Base-by-base conservation (phyloP, 2,329 filamentous ascomycete genomes). In the Elsinoe batatas region DNA sequence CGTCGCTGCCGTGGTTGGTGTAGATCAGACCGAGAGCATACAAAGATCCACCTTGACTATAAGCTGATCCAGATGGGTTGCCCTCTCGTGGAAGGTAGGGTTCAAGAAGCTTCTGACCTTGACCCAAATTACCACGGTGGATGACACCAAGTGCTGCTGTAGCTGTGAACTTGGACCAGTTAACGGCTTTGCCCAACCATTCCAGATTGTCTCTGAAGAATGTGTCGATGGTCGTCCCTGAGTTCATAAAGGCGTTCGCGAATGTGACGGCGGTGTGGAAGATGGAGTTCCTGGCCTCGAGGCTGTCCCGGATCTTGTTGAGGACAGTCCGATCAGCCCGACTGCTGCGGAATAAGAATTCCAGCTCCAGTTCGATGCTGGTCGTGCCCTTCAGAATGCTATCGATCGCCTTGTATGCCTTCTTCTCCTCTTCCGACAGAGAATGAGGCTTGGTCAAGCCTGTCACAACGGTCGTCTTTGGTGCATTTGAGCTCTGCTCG, bases 121-220 rank as follows among this genome's bases (percentile, higher is more conserved):
- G 91, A 20, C 86, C 87, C 58, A 98, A 78, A 70, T 98, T 98
- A 56, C 93, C 93, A 44, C 90, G 86, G 71, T 98, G 93, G 60
- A 98, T 96, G 53, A 97, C 93, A 70, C 93, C 93, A 5, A 98
- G 77, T 6, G 93, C 93, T 56, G 93, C 93, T 3, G 93, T 98
- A 12, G 93, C 93, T 0, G 93, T 96, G 69, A 98, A 98, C 70
- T 98, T 98, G 59, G 91, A 96, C 93, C 93, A 98, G 75, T 98
- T 98, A 47, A 97, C 90, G 22, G 93, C 93, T 76, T 97, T 98
- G 58, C 91, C 91, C 3, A 98, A 75, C 93, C 93, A 98, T 62
- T 98, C 93, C 20, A 98, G 74, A 68, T 98, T 98, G 67, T 97
- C 90, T 6, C 94, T 82, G 82, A 98, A 97, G 75, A 98, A 98